phyloP scores from a whole-genome alignment of 225 moss, liverwort and hornwort species.

The Takakia lepidozioides region DNA sequence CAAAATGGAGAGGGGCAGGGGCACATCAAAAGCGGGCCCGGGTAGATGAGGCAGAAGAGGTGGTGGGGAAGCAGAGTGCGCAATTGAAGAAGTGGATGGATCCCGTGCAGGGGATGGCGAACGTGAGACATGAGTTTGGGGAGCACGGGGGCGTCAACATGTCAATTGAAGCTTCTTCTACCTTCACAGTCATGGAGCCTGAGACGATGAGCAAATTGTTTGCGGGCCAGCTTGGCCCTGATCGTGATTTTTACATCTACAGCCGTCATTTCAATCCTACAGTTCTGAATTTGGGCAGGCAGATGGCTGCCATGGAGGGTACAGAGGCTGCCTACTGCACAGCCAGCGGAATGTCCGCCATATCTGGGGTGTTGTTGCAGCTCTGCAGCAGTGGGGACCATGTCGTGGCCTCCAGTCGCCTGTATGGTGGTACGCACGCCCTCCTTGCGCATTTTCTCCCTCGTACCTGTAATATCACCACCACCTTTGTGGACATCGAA shows the following conservation, averaged over 20 bases:
- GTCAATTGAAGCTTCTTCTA: slow-evolving; percentile 66
- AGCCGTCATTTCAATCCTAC: slow-evolving; percentile 72
- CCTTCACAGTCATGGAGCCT: slow-evolving; percentile 67
- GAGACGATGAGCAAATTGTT: slow-evolving; percentile 70
- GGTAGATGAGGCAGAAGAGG: no score
- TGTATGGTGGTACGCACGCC: slow-evolving; percentile 57
- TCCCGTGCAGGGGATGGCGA: slow-evolving; percentile 52
- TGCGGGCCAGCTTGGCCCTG: slow-evolving; percentile 51
- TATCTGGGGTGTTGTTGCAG: slow-evolving; percentile 48
- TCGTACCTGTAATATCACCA: slow-evolving; percentile 46
- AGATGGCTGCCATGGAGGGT: slow-evolving; percentile 69
- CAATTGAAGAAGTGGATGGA: slow-evolving; percentile 59
- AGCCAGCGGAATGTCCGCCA: slow-evolving; percentile 64
- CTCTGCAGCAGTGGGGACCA: slow-evolving; percentile 60
- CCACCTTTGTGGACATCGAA: slow-evolving; percentile 43
- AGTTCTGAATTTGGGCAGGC: slow-evolving; percentile 50
- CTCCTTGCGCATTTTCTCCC: slow-evolving; percentile 52
- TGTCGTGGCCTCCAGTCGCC: slow-evolving; percentile 52
- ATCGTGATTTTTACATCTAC: slow-evolving; percentile 61
- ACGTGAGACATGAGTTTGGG: slow-evolving; percentile 54
- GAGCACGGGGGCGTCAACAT: slow-evolving; percentile 71
- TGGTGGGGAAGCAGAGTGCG: no score
- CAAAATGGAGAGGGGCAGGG: no score
- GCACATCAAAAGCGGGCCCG: no score
- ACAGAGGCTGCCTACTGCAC: slow-evolving; percentile 64